Percentiles rank a stretch among this genome's conserved stretches.
phyloP scores from a whole-genome alignment of 1,284 basidiomycete species.

The Calocybe gambosa region DNA sequence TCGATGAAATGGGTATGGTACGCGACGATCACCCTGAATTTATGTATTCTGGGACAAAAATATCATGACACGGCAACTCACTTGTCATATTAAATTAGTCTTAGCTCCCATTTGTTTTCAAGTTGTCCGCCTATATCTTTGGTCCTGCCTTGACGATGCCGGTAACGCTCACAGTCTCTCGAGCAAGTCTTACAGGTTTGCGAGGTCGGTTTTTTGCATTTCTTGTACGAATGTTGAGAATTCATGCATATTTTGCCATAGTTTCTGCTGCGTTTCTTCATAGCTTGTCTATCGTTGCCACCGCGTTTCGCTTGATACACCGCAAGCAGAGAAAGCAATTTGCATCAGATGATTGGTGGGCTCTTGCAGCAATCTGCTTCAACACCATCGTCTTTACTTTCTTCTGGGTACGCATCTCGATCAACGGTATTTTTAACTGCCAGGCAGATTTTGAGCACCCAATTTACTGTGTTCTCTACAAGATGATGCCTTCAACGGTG shows the following conservation, averaged over 20 bases:
- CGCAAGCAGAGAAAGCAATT: slow-evolving; percentile 12
- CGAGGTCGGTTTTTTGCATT: neutral
- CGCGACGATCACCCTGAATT: no score
- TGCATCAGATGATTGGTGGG: slow-evolving; percentile 15
- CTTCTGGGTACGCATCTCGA: slow-evolving; percentile 8
- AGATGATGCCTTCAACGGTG: neutral
- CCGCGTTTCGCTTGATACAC: slow-evolving; percentile 12
- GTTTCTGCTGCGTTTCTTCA: slow-evolving; percentile 10
- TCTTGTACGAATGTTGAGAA: neutral
- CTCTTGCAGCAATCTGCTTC: slow-evolving; percentile 12
- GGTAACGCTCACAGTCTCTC: neutral
- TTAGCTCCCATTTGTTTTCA: no score
- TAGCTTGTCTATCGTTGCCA: slow-evolving; percentile 11
- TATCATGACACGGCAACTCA: no score
- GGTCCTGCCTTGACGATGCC: neutral
- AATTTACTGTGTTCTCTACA: neutral
- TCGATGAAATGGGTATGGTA: no score
- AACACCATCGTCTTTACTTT: slow-evolving; percentile 13
- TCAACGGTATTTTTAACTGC: slow-evolving; percentile 12
- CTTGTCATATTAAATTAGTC: no score
- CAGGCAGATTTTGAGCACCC: neutral
- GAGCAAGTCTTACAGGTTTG: neutral
- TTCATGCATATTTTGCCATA: neutral
- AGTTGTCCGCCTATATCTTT: no score
- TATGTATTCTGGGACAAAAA: no score